Evolutionary conservation across 1,284 basidiomycete genomes (phyloP).

Genomic region (Porodaedalea pini): DNA sequence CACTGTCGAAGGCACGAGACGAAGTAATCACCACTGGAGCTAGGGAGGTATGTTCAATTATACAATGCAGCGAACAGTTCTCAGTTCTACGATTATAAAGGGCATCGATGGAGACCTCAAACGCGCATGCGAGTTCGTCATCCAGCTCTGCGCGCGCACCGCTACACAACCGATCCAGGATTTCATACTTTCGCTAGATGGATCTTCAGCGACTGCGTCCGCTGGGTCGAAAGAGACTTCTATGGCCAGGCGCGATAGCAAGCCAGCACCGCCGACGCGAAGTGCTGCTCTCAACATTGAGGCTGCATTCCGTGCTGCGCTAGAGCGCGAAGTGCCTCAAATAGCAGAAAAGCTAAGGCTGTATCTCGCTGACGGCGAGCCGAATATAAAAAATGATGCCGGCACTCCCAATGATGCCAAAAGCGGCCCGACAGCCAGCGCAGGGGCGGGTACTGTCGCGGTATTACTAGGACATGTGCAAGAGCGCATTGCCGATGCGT

Average conservation of each 20-base stretch:
- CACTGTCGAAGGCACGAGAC: conserved; percentile 55
- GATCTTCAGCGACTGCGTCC: conserved; percentile 29
- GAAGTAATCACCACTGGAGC: conserved; percentile 58
- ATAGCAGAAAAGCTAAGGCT: conserved; percentile 55
- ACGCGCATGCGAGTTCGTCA: conserved; percentile 77
- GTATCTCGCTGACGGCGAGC: conserved; percentile 69
- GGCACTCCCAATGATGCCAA: not conserved
- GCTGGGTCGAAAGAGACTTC: conserved; percentile 10
- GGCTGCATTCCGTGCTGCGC: conserved; percentile 47
- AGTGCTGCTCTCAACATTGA: conserved; percentile 49
- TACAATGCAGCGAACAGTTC: not conserved
- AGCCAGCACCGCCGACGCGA: conserved; percentile 33
- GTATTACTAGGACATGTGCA: conserved; percentile 75
- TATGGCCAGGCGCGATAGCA: conserved; percentile 20
- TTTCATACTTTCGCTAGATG: conserved; percentile 54
- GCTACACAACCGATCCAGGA: conserved; percentile 48
- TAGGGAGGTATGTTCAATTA: conserved; percentile 50
- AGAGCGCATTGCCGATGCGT: conserved; percentile 71
- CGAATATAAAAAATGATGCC: not conserved
- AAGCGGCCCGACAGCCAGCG: not conserved
- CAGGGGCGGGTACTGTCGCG: conserved; percentile 54
- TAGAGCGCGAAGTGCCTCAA: conserved; percentile 54
- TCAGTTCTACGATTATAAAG: no score
- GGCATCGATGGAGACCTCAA: conserved; percentile 83
- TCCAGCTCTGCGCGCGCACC: conserved; percentile 54